Conservation (phyloP, 345 rosid genomes). For the Gossypium longicalyx region DNA sequence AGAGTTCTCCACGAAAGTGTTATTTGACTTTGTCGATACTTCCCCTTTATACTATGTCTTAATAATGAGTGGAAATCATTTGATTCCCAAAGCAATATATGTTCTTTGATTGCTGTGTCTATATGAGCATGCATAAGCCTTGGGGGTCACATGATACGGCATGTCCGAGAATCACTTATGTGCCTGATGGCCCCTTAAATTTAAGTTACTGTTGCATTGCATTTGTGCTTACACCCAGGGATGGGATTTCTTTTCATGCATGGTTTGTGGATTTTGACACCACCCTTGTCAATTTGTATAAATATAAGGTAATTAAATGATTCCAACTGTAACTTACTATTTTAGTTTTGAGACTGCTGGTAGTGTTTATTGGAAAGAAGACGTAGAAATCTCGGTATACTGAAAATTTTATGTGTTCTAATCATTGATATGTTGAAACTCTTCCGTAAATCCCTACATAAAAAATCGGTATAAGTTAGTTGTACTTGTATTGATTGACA, state of each 20-base stretch:
- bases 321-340: background rate
- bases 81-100: background rate
- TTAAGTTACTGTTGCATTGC: background rate
- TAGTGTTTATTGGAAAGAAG: too few species aligned
- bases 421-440: background rate
- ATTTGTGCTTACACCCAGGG: background rate
- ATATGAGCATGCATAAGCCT: background rate
- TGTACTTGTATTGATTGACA: background rate
- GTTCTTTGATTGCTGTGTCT: background rate
- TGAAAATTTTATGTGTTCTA: background rate
- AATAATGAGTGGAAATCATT: background rate
- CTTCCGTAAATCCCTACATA: background rate
- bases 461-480: background rate
- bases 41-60: background rate
- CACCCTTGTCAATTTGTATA: too few species aligned
- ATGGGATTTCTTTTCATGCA: too few species aligned
- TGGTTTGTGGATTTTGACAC: too few species aligned
- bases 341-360: background rate
- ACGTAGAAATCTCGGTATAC: too few species aligned
- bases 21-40: background rate
- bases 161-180: background rate
- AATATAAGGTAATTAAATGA: background rate
- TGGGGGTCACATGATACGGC: background rate
- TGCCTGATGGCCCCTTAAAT: background rate
- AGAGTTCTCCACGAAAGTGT: background rate